A percentile compares a stretch with the other conserved stretches of the same genome.
phyloP scores from a whole-genome alignment of 331 rosid genomes.

The Prunus yedoensis region DNA sequence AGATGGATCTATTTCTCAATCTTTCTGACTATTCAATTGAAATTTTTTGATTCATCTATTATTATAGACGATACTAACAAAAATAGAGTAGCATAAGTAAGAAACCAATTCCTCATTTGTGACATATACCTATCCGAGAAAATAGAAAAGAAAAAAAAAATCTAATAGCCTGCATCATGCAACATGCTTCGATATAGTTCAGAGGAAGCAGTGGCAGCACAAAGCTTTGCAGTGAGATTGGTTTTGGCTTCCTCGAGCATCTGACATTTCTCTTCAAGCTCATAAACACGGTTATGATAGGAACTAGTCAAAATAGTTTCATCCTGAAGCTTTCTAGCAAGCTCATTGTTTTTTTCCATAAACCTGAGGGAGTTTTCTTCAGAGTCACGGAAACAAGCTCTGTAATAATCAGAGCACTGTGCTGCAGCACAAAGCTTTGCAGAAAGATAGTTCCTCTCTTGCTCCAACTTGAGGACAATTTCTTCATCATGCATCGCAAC shows the following conservation, averaged over 20 bases:
- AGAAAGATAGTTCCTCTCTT: neutral
- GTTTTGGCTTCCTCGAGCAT: neutral
- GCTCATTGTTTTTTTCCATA: neutral
- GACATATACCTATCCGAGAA: too few species aligned
- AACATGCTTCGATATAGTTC: constrained; percentile 8
- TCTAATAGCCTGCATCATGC: neutral
- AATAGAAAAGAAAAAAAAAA: neutral
- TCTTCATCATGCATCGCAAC: neutral
- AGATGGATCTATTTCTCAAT: too few species aligned
- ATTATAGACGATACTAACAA: too few species aligned
- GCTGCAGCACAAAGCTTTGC: too few species aligned
- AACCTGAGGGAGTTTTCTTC: neutral
- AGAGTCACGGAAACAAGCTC: neutral
- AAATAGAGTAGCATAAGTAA: too few species aligned
- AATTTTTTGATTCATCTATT: too few species aligned
- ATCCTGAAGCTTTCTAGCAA: neutral
- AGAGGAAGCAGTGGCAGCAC: constrained; percentile 9
- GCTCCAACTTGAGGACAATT: neutral
- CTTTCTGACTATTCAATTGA: too few species aligned
- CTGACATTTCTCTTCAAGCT: constrained; percentile 1
- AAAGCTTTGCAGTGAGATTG: constrained; percentile 8
- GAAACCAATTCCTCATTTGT: too few species aligned
- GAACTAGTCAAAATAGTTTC: neutral
- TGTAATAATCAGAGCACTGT: too few species aligned
- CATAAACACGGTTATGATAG: neutral